These are phyloP conservation scores for Fusarium chuoi DNA, from an alignment of 2,329 filamentous ascomycete genomes.

Conservation along the genomic window DNA sequence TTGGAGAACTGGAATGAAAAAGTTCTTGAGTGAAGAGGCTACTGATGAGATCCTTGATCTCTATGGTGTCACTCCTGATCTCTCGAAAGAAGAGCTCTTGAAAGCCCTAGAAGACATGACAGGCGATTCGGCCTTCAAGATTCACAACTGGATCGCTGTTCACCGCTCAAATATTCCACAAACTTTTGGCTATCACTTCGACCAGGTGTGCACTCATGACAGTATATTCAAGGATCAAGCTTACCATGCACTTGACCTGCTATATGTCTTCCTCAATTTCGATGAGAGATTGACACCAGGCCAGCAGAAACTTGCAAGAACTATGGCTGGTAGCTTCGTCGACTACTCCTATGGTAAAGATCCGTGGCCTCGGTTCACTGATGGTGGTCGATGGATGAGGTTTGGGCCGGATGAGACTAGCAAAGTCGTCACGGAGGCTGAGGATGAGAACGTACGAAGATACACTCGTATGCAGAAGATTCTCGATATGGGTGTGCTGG, in stretches of 20 bases:
- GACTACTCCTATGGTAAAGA: conserved; percentile 24
- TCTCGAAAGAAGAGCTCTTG: background rate
- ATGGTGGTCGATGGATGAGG: conserved; percentile 10
- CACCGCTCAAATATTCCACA: conserved; percentile 6
- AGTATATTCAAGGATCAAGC: conserved; percentile 17
- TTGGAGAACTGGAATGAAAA: background rate
- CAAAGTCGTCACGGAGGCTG: conserved; percentile 3
- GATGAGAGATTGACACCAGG: conserved; percentile 1
- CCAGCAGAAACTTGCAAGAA: background rate
- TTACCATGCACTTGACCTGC: conserved; percentile 22
- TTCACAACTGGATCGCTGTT: conserved; percentile 20
- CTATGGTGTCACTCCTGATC: conserved; percentile 3
- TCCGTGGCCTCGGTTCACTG: conserved; percentile 11
- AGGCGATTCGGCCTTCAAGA: conserved; percentile 10
- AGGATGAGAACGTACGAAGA: conserved; percentile 19
- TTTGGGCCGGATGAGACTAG: conserved; percentile 11
- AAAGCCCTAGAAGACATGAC: conserved; percentile 13
- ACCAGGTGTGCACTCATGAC: conserved; percentile 23
- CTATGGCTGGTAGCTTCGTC: conserved; percentile 16
- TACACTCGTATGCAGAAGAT: conserved; percentile 27
- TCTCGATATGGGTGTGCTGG: conserved; percentile 16
- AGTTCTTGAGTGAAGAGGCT: background rate
- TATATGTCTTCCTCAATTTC: conserved; percentile 31
- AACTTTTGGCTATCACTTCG: conserved; percentile 29
- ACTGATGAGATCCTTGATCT: conserved; percentile 8